These are phyloP conservation scores for Phlebiopsis gigantea DNA, from an alignment of 768 basidiomycete species.

Conservation along the genomic window DNA sequence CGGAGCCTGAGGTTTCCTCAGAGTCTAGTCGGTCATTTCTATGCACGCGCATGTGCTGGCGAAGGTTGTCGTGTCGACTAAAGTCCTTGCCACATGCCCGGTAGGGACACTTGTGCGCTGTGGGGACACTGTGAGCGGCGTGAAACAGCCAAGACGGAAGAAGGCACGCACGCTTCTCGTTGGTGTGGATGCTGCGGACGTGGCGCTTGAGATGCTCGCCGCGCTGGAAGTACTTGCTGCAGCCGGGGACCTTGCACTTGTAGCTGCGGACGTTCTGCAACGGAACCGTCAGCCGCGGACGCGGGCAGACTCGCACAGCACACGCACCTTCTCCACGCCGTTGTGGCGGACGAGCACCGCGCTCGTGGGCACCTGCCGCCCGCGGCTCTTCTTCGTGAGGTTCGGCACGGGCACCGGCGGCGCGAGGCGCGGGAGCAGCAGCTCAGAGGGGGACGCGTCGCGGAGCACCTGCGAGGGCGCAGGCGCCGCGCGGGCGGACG, in stretches of 20 bases:
- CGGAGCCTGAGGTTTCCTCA: conserved; percentile 20
- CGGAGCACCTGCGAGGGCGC: neutral
- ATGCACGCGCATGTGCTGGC: conserved; percentile 83
- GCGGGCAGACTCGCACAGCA: neutral
- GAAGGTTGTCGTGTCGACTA: conserved; percentile 82
- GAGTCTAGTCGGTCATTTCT: conserved; percentile 23
- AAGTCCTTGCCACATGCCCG: conserved; percentile 81
- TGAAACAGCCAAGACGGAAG: conserved; percentile 7
- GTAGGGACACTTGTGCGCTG: conserved; percentile 79
- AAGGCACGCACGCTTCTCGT: conserved; percentile 77
- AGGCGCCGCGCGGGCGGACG: neutral
- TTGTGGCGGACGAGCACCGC: conserved; percentile 21
- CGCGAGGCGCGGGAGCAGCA: neutral
- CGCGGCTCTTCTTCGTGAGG: conserved; percentile 76
- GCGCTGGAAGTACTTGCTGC: conserved; percentile 83
- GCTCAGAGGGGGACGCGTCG: conserved; percentile 1
- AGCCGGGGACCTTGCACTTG: conserved; percentile 73
- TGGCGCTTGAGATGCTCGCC: conserved; percentile 91
- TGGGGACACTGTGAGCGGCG: conserved; percentile 8
- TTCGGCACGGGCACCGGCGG: conserved; percentile 49
- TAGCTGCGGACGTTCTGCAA: conserved; percentile 35
- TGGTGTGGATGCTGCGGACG: conserved; percentile 82
- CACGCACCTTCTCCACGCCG: conserved; percentile 22
- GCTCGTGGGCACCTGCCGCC: conserved; percentile 65
- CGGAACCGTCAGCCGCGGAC: neutral